Evolutionary conservation across 2,329 filamentous ascomycete species (phyloP).

Genomic region (Orbilia javanica): DNA sequence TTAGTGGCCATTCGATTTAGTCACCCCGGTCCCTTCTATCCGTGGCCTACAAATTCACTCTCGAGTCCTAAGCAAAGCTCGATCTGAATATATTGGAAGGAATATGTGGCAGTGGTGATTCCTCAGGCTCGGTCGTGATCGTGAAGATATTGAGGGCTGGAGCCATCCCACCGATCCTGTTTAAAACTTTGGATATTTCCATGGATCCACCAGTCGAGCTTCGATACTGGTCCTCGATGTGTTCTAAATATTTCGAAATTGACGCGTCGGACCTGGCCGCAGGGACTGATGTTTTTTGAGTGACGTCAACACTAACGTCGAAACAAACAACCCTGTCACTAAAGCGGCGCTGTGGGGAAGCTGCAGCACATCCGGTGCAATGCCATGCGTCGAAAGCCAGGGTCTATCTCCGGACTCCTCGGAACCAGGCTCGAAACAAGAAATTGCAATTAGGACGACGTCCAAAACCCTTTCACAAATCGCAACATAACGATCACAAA

Average conservation of each 20-base stretch:
- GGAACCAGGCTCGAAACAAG: not conserved
- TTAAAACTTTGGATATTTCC: too few species aligned
- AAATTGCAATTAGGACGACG: too few species aligned
- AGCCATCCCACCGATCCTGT: too few species aligned
- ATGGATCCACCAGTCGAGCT: too few species aligned
- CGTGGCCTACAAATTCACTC: not conserved
- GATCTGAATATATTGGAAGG: not conserved
- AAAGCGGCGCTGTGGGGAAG: constrained; percentile 39
- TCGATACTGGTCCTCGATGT: too few species aligned
- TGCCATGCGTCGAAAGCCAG: constrained; percentile 14
- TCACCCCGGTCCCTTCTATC: not conserved
- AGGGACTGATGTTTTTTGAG: not conserved
- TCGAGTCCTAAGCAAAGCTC: not conserved
- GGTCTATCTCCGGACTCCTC: not conserved
- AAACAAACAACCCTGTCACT: constrained; percentile 5
- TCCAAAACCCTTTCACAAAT: too few species aligned
- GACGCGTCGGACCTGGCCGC: not conserved
- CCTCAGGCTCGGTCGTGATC: too few species aligned
- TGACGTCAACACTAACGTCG: not conserved
- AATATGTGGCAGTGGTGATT: not conserved
- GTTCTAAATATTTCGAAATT: not conserved
- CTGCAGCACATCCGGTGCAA: constrained; percentile 22
- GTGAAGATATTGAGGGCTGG: too few species aligned
- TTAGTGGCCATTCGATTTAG: not conserved
- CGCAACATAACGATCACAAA: too few species aligned